Percentiles rank a stretch among this genome's conserved stretches.
Evolutionary conservation across 202 grass and related monocot species (phyloP).

Genomic region (Zizania palustris): DNA sequence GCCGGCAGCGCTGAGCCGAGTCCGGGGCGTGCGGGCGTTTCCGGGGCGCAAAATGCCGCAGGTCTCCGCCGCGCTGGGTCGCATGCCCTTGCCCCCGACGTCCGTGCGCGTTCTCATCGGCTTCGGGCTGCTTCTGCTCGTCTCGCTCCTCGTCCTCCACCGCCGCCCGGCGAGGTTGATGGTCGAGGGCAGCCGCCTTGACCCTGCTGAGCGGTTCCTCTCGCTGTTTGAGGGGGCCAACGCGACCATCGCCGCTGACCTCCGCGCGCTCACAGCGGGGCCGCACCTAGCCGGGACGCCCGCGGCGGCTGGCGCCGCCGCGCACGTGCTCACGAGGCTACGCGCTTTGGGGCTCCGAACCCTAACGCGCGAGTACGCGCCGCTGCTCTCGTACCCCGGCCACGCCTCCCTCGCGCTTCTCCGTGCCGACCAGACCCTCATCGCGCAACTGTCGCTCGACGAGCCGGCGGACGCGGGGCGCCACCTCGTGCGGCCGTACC

Average conservation of each 20-base stretch:
- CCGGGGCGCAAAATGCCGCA: conserved; percentile 34
- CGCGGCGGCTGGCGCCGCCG: conserved; percentile 17
- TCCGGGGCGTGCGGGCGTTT: no score
- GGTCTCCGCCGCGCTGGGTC: background rate
- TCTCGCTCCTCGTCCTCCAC: conserved; percentile 42
- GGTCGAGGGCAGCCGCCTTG: background rate
- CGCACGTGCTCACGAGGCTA: conserved; percentile 48
- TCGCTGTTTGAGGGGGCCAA: conserved; percentile 72
- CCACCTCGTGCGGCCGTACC: conserved; percentile 63
- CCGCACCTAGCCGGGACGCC: conserved; percentile 82
- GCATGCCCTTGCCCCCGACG: background rate
- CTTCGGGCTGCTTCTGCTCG: conserved; percentile 49
- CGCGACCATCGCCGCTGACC: conserved; percentile 65
- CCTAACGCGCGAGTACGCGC: conserved; percentile 53
- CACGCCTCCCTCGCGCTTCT: conserved; percentile 75
- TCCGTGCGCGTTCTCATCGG: conserved; percentile 34
- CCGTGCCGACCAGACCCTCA: conserved; percentile 44
- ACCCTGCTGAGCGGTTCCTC: conserved; percentile 50
- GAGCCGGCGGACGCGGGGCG: conserved; percentile 63
- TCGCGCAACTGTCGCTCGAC: conserved; percentile 48
- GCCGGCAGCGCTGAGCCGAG: no score
- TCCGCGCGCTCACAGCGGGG: conserved; percentile 64
- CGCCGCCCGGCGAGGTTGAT: background rate
- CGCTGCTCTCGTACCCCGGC: conserved; percentile 77
- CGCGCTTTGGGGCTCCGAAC: conserved; percentile 53